phyloP scores from a whole-genome alignment of 495 filamentous ascomycete species.

The Aspergillus bridgeri region DNA sequence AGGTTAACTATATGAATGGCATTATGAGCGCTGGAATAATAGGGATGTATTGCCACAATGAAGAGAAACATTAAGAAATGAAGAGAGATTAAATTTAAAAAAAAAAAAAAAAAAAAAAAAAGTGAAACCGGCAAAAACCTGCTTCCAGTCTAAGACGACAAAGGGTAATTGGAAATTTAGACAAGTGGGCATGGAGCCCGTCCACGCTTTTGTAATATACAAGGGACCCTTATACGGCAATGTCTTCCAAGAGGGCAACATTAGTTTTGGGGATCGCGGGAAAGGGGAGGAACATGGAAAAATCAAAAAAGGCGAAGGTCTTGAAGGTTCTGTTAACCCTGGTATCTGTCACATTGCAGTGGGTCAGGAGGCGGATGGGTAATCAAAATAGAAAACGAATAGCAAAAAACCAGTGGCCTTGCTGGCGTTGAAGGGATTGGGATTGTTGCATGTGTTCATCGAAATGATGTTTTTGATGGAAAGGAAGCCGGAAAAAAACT shows the following conservation, averaged over 20 bases:
- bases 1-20: background rate
- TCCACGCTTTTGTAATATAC: slow-evolving; percentile 48
- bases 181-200: slow-evolving; percentile 29
- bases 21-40: background rate
- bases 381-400: slow-evolving; percentile 8
- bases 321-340: slow-evolving; percentile 6
- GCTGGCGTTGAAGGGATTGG: background rate
- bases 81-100: too few relatives aligned
- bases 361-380: background rate
- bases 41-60: background rate
- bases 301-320: background rate
- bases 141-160: slow-evolving; percentile 8
- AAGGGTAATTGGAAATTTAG: slow-evolving; percentile 3
- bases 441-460: background rate
- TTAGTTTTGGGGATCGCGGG: background rate
- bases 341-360: background rate
- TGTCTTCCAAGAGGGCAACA: background rate
- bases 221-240: slow-evolving; percentile 6
- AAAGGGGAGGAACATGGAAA: background rate
- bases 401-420: background rate
- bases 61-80: too few relatives aligned
- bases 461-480: background rate
- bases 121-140: slow-evolving; percentile 4
- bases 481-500: background rate
- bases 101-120: slow-evolving; percentile 7